Evolutionary conservation across 768 basidiomycete species (phyloP), one percentile per base, ranked within the genome.

Genomic region (Pleurotus platypus): DNA sequence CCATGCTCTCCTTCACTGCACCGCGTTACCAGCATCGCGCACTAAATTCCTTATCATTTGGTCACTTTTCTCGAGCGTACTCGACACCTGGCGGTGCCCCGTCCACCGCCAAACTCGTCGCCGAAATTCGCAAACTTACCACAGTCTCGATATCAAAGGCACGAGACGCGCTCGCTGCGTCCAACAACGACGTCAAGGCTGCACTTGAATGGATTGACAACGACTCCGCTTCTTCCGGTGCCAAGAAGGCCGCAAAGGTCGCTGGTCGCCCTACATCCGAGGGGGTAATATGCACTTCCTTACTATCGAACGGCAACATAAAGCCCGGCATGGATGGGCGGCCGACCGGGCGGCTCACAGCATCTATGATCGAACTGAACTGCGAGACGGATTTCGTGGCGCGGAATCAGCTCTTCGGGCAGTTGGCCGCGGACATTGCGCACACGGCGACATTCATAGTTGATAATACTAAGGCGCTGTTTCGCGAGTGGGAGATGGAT

Each of bases 331-430:
- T 68, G 65, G 47, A 67, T 9, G 73, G 65, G 38, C 60, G 62
- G 38, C 69, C 71, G 5, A 69, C 69, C 16, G 78, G 78, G 1
- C 78, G 81, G 39, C 71, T 90, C 37, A 83, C 91, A 38, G 93
- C 90, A 9, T 86, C 89, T 16, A 89, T 97, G 82, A 76, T 98
- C 57, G 95, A 98, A 70, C 76, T 97, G 59, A 92, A 92, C 63
- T 98, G 95, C 75, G 95, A 98, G 75, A 97, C 95, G 53, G 95
- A 98, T 74, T 98, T 97, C 67, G 95, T 98, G 26, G 92, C 86
- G 20, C 75, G 91, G 61, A 95, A 92, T 64, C 83, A 87, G 57
- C 75, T 93, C 11, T 98, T 98, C 64, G 78, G 83, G 13, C 78
- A 78, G 55, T 81, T 95, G 39, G 88, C 90, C 11, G 77, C 79